Evolutionary conservation across 2,329 filamentous ascomycete species (phyloP).

Genomic region (Ceratocystis harringtonii): DNA sequence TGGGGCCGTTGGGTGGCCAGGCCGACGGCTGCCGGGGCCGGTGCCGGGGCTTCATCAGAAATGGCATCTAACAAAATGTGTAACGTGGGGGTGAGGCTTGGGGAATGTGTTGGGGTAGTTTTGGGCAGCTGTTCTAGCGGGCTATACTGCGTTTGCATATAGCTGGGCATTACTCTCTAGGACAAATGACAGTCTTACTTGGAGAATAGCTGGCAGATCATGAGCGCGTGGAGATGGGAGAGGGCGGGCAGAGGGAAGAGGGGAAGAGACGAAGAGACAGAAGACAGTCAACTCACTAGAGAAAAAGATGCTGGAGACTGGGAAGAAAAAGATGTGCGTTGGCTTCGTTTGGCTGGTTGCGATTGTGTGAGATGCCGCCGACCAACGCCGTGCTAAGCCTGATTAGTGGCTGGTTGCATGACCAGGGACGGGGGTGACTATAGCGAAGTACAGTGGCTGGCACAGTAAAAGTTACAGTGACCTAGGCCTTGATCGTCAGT

Average conservation of each 20-base stretch:
- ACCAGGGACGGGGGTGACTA: not conserved
- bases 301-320: too few relatives aligned
- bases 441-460: not conserved
- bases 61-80: not conserved
- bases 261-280: too few relatives aligned
- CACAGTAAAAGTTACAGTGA: not conserved
- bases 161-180: not conserved
- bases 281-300: too few relatives aligned
- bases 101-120: not conserved
- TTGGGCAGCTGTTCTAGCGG: not conserved
- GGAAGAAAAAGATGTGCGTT: too few relatives aligned
- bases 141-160: not conserved
- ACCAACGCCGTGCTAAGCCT: not conserved
- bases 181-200: not conserved
- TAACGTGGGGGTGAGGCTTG: not conserved
- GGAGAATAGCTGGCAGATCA: not conserved
- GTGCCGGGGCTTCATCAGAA: not conserved
- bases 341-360: too few relatives aligned
- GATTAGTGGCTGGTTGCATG: not conserved
- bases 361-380: too few relatives aligned
- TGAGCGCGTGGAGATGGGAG: too few relatives aligned
- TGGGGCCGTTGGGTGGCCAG: constrained; percentile 64
- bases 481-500: not conserved
- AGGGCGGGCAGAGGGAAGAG: too few relatives aligned
- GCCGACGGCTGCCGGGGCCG: not conserved